Evolutionary conservation across 2,329 filamentous ascomycete genomes (phyloP).

Genomic region (Triangularia verruculosa): DNA sequence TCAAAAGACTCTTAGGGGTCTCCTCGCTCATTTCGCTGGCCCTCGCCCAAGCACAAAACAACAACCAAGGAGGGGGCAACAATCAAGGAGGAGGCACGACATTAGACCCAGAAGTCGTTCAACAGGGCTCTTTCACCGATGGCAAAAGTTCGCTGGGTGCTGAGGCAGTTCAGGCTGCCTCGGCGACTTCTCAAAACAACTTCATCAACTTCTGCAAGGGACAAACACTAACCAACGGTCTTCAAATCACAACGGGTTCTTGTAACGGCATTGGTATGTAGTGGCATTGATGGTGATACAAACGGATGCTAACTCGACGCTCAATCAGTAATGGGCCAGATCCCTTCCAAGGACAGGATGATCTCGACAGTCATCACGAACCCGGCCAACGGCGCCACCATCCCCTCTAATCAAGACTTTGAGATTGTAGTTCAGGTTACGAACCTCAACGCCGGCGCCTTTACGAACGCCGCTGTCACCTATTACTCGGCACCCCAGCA

Average conservation of each 20-base stretch:
- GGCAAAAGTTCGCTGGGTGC: conserved; percentile 34
- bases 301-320: neutral
- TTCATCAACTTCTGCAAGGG: conserved; percentile 62
- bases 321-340: conserved; percentile 53
- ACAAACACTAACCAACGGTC: conserved; percentile 57
- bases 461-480: conserved; percentile 57
- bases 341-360: conserved; percentile 54
- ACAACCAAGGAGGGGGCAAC: no score
- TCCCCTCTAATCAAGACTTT: conserved; percentile 50
- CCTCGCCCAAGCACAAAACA: conserved; percentile 27
- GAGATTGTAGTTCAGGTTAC: conserved; percentile 49
- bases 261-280: conserved; percentile 60
- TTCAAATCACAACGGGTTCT: conserved; percentile 55
- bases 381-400: conserved; percentile 48
- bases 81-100: no score
- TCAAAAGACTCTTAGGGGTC: conserved; percentile 25
- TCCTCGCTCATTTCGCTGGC: conserved; percentile 30
- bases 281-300: neutral
- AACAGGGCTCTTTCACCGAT: conserved; percentile 36
- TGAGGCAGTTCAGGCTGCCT: conserved; percentile 30
- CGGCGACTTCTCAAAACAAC: conserved; percentile 43
- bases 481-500: conserved; percentile 60
- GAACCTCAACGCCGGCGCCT: conserved; percentile 54
- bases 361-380: conserved; percentile 52
- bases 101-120: conserved; percentile 28